Conservation (phyloP, 805 yeast species). For the Wickerhamomyces ciferrii region DNA sequence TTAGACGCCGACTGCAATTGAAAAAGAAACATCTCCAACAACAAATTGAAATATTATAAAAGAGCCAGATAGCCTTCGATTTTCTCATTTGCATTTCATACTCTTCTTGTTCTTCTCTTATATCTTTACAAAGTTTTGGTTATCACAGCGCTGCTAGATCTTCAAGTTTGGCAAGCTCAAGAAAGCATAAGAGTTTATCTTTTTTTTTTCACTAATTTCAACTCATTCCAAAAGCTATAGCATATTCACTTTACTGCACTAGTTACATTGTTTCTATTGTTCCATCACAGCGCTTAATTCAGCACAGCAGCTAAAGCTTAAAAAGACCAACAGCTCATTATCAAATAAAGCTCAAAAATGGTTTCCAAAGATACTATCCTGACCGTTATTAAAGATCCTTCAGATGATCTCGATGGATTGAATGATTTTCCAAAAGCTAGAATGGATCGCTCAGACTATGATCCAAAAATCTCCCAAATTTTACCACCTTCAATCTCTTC, state of each 20-base stretch:
- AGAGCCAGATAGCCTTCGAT: not conserved
- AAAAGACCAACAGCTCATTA: not conserved
- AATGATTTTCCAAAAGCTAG: not conserved
- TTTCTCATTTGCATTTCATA: not conserved
- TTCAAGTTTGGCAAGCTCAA: not conserved
- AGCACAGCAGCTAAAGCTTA: not conserved
- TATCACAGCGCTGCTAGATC: not conserved
- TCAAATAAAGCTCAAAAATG: not conserved
- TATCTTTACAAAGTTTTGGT: not conserved
- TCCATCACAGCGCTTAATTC: not conserved
- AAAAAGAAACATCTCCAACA: not conserved
- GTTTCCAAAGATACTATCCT: slow-evolving; percentile 4
- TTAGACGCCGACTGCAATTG: not conserved
- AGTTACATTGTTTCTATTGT: not conserved
- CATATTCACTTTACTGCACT: not conserved
- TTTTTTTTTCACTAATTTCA: not conserved
- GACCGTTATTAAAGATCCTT: slow-evolving; percentile 2
- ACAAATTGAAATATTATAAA: not conserved
- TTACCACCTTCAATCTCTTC: slow-evolving; percentile 16
- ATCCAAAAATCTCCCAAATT: slow-evolving; percentile 8
- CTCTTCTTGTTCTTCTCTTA: not conserved
- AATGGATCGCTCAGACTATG: slow-evolving; percentile 1
- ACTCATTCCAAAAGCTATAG: not conserved
- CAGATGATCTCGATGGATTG: not conserved
- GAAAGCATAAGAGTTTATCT: not conserved